phyloP scores from a whole-genome alignment of 1,139 yeast genomes.

The Yamadazyma epiphylla region DNA sequence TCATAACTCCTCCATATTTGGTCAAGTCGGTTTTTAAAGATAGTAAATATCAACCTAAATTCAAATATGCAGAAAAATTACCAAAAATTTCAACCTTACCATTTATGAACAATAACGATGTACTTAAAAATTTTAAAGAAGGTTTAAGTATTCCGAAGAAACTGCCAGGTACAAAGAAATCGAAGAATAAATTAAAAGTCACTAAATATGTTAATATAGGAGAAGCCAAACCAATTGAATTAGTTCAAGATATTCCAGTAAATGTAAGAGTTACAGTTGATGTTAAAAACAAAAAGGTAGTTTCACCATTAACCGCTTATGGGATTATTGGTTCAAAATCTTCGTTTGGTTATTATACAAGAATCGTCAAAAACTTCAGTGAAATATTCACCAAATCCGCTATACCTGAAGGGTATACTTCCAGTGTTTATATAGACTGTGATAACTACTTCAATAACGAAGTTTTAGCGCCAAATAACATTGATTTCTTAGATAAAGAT shows the following conservation, averaged over 20 bases:
- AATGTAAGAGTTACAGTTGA: slow-evolving; percentile 84
- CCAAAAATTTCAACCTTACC: slow-evolving; percentile 76
- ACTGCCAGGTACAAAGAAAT: slow-evolving; percentile 35
- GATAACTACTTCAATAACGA: slow-evolving; percentile 54
- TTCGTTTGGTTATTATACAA: slow-evolving; percentile 72
- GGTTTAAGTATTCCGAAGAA: slow-evolving; percentile 67
- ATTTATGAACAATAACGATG: slow-evolving; percentile 54
- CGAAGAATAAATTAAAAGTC: slow-evolving; percentile 47
- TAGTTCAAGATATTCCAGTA: slow-evolving; percentile 67
- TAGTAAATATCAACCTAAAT: slow-evolving; percentile 39
- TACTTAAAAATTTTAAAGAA: slow-evolving; percentile 44
- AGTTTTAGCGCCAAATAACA: slow-evolving; percentile 10
- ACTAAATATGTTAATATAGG: slow-evolving; percentile 82
- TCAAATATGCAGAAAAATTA: slow-evolving; percentile 62
- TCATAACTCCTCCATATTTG: slow-evolving; percentile 83
- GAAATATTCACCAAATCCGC: slow-evolving; percentile 70
- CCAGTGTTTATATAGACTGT: slow-evolving; percentile 61
- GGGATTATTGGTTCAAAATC: slow-evolving; percentile 56
- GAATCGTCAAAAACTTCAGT: slow-evolving; percentile 60
- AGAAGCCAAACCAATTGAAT: slow-evolving; percentile 49
- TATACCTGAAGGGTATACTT: slow-evolving; percentile 65
- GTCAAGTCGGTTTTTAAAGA: slow-evolving; percentile 55
- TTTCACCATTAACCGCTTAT: slow-evolving; percentile 71
- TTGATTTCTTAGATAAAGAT: slow-evolving; percentile 11
- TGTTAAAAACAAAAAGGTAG: slow-evolving; percentile 54